Conservation (phyloP, 441 rosid genomes). For the Capsella rubella region DNA sequence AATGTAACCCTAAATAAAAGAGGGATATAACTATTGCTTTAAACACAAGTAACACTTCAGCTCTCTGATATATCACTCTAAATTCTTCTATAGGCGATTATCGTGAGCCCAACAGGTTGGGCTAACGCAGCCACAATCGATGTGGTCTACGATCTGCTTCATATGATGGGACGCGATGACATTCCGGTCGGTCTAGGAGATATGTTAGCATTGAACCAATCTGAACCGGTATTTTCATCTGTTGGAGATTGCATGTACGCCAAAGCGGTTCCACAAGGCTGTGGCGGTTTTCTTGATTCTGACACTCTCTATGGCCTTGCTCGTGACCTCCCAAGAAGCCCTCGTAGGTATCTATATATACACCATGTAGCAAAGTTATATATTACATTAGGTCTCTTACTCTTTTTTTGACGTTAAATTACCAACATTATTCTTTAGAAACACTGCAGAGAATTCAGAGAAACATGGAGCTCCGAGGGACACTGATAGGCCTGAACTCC, state of each 20-base stretch:
- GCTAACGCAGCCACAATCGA: slow-evolving; percentile 95
- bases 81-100: slow-evolving; percentile 54
- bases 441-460: slow-evolving; percentile 74
- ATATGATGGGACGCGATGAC: slow-evolving; percentile 99
- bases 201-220: slow-evolving; percentile 65
- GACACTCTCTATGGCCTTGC: slow-evolving; percentile 91
- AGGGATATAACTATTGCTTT: too few species aligned
- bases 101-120: slow-evolving; percentile 92
- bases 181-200: slow-evolving; percentile 84
- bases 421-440: slow-evolving; percentile 47
- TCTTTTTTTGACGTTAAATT: neutral
- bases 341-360: slow-evolving; percentile 63
- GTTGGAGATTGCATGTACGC: slow-evolving; percentile 84
- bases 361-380: neutral
- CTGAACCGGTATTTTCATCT: slow-evolving; percentile 51
- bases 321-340: slow-evolving; percentile 76
- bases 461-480: slow-evolving; percentile 69
- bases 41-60: too few species aligned
- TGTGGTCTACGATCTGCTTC: slow-evolving; percentile 80
- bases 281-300: slow-evolving; percentile 85
- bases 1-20: neutral
- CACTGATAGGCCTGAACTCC: slow-evolving; percentile 70
- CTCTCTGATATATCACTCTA: too few species aligned
- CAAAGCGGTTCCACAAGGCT: slow-evolving; percentile 78
- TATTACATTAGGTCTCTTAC: too few species aligned